These are phyloP conservation scores for Epichloe gansuensis DNA, from an alignment of 2,329 filamentous ascomycete genomes.

Conservation along the genomic window DNA sequence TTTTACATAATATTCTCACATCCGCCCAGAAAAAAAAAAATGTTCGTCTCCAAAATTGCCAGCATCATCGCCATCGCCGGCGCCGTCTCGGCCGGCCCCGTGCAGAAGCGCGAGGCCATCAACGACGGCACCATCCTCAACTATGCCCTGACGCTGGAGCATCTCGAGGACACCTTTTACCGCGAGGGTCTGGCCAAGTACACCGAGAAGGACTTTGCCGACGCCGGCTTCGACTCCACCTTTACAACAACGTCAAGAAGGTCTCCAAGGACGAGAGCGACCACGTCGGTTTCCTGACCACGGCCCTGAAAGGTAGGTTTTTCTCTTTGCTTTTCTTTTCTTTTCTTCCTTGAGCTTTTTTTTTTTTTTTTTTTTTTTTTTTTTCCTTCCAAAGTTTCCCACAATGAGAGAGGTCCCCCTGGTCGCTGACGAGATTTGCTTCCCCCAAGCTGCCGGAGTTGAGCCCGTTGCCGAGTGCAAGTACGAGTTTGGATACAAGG, in stretches of 20 bases:
- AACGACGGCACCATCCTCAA: slow-evolving; percentile 26
- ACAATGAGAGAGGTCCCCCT: no score
- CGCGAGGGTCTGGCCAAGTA: slow-evolving; percentile 45
- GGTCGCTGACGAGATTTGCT: no score
- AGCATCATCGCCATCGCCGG: slow-evolving; percentile 7
- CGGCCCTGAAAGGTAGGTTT: slow-evolving; percentile 21
- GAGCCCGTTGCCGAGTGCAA: slow-evolving; percentile 39
- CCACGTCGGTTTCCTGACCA: slow-evolving; percentile 46
- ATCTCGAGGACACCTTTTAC: slow-evolving; percentile 53
- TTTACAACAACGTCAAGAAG: slow-evolving; percentile 47
- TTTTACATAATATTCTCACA: background rate
- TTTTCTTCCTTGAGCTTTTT: background rate
- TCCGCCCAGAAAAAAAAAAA: background rate
- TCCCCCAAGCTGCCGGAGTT: slow-evolving; percentile 22
- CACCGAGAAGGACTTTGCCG: slow-evolving; percentile 37
- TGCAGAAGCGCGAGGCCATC: slow-evolving; percentile 8
- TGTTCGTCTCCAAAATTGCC: slow-evolving; percentile 9
- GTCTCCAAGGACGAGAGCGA: slow-evolving; percentile 40
- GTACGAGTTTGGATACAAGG: slow-evolving; percentile 48
- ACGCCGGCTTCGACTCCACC: slow-evolving; percentile 34
- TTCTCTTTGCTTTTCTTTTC: background rate
- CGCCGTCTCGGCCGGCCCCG: slow-evolving; percentile 8
- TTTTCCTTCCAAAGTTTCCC: no score
- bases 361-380: no score
- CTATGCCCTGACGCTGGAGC: slow-evolving; percentile 39